These are phyloP conservation scores for Cladosporium austrohemisphaericum DNA, from an alignment of 2,329 filamentous ascomycete genomes.

Conservation along the genomic window DNA sequence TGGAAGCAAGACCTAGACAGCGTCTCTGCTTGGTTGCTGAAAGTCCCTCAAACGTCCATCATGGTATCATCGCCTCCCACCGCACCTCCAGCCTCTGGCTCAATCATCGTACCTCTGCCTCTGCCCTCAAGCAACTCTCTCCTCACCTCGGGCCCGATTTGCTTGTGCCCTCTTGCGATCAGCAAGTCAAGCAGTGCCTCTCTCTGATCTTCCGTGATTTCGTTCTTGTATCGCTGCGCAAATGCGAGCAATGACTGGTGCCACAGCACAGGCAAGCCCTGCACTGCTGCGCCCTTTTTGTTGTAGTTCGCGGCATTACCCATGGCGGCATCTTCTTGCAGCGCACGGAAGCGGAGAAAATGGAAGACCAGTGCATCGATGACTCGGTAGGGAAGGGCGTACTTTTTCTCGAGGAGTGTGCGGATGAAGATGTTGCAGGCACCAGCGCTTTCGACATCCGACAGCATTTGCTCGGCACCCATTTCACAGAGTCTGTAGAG, in stretches of 20 bases:
- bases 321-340: conserved; percentile 60
- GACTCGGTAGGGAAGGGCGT: conserved; percentile 90
- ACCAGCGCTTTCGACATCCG: conserved; percentile 79
- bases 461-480: conserved; percentile 80
- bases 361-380: conserved; percentile 95
- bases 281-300: conserved; percentile 44
- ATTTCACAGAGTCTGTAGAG: conserved; percentile 92
- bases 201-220: conserved; percentile 91
- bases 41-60: conserved; percentile 50
- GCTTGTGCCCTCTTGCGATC: conserved; percentile 75
- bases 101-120: conserved; percentile 71
- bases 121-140: conserved; percentile 84
- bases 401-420: conserved; percentile 91
- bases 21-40: no score
- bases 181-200: conserved; percentile 87
- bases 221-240: conserved; percentile 89
- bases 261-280: conserved; percentile 81
- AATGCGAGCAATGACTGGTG: conserved; percentile 91
- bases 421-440: conserved; percentile 95
- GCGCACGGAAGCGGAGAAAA: conserved; percentile 81
- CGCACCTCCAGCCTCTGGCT: conserved; percentile 53
- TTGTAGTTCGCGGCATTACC: conserved; percentile 33
- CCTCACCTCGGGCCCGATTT: conserved; percentile 86
- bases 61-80: conserved; percentile 82
- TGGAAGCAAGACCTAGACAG: no score